phyloP scores from a whole-genome alignment of 305 asterid genomes.

The Striga hermonthica region DNA sequence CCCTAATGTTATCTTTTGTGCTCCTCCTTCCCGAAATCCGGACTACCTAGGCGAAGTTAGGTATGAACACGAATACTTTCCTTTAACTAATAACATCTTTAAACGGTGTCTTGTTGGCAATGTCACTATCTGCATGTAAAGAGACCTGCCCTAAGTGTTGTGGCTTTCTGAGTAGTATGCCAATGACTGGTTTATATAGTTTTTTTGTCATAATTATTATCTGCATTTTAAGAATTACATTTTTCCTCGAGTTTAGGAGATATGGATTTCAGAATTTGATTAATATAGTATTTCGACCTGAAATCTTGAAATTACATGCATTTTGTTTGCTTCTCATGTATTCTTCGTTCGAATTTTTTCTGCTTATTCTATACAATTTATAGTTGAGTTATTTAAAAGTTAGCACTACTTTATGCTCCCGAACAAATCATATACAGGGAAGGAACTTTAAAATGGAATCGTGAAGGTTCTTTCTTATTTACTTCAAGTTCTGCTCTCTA shows the following conservation, averaged over 20 bases:
- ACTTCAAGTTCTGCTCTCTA: slow-evolving; percentile 97
- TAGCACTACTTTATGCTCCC: slow-evolving; percentile 18
- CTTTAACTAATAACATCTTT: background rate
- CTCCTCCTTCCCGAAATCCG: slow-evolving; percentile 67
- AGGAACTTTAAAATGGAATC: slow-evolving; percentile 80
- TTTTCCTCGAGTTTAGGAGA: no score
- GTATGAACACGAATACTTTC: no score
- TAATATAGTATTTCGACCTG: no score
- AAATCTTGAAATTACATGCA: no score
- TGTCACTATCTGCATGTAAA: background rate
- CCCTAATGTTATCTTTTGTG: slow-evolving; percentile 89
- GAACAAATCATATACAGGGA: slow-evolving; percentile 45
- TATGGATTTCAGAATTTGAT: no score
- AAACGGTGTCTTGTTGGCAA: background rate
- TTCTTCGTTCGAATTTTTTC: no score
- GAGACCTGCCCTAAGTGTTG: slow-evolving; percentile 12
- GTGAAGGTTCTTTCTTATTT: slow-evolving; percentile 89
- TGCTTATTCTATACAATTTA: no score
- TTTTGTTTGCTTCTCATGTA: no score
- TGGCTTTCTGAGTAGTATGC: slow-evolving; percentile 12
- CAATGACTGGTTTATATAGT: background rate
- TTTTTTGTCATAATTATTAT: no score
- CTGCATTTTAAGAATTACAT: no score
- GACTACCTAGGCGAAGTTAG: slow-evolving; percentile 87
- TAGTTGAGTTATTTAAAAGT: no score